Percentiles rank a stretch among this genome's conserved stretches.
phyloP scores from a whole-genome alignment of 768 basidiomycete genomes.

The Cantharellus cinnabarinus region DNA sequence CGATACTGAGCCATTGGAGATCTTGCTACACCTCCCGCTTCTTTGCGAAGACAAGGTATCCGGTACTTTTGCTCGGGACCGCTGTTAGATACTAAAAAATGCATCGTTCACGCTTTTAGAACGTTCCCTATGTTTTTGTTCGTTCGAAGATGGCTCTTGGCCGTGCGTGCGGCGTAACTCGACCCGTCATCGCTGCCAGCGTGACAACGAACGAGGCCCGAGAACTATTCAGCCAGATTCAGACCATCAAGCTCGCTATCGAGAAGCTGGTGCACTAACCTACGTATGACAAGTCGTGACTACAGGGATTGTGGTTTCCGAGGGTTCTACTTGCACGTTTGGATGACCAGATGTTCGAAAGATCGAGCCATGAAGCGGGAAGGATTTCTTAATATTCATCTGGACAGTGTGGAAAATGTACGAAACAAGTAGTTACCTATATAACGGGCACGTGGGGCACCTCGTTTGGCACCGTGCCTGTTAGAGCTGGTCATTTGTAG shows the following conservation, averaged over 20 bases:
- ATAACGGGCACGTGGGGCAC: no score
- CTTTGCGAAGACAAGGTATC: slow-evolving; percentile 93
- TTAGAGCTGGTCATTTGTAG: no score
- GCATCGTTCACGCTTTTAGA: slow-evolving; percentile 25
- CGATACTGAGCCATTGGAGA: slow-evolving; percentile 95
- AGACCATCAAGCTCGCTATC: slow-evolving; percentile 61
- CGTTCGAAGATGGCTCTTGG: slow-evolving; percentile 91
- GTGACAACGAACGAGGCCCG: slow-evolving; percentile 92
- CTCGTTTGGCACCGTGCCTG: no score
- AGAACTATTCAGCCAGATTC: slow-evolving; percentile 78
- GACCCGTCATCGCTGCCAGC: slow-evolving; percentile 87
- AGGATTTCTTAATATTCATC: no score
- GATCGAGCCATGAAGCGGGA: no score
- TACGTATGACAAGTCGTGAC: no score
- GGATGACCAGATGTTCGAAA: no score
- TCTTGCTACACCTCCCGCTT: slow-evolving; percentile 87
- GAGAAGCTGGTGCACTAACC: slow-evolving; percentile 39
- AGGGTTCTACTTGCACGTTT: no score
- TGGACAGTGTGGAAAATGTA: no score
- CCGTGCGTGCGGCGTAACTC: slow-evolving; percentile 84
- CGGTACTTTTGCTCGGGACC: not conserved
- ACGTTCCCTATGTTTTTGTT: slow-evolving; percentile 90
- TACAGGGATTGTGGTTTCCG: no score
- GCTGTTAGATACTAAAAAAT: not conserved
- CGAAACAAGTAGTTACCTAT: no score